Conservation (phyloP, 495 filamentous ascomycete species). For the Trichoderma orchidacearum region DNA sequence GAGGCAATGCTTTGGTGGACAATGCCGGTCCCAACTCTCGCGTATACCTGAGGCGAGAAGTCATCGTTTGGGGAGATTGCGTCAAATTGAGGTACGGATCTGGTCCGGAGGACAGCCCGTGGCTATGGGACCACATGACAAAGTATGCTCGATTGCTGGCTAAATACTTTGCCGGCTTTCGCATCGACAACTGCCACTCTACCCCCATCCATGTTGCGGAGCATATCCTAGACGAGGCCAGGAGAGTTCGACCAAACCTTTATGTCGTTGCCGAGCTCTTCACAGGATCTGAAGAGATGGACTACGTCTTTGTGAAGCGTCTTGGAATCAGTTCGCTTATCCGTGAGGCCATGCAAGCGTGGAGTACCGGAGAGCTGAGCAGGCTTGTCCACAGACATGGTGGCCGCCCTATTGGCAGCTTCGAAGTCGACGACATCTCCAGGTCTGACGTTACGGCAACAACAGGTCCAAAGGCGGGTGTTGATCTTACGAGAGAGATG, state of each 20-base stretch:
- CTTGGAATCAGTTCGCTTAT: slow-evolving; percentile 84
- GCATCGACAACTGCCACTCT: slow-evolving; percentile 97
- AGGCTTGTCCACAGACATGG: slow-evolving; percentile 88
- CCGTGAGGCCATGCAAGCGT: slow-evolving; percentile 95
- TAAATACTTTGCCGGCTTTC: slow-evolving; percentile 88
- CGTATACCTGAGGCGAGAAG: slow-evolving; percentile 83
- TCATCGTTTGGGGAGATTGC: slow-evolving; percentile 98
- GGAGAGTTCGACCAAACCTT: slow-evolving; percentile 74
- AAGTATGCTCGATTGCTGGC: slow-evolving; percentile 87
- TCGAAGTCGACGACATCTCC: slow-evolving; percentile 60
- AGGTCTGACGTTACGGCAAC: slow-evolving; percentile 10
- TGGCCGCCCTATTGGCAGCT: slow-evolving; percentile 89
- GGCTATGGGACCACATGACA: slow-evolving; percentile 90
- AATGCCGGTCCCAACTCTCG: slow-evolving; percentile 81
- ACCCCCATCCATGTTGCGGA: slow-evolving; percentile 89
- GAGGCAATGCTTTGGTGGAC: slow-evolving; percentile 82
- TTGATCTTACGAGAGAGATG: slow-evolving; percentile 30
- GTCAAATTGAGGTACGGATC: slow-evolving; percentile 90
- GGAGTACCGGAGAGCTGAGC: slow-evolving; percentile 86
- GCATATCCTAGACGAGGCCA: slow-evolving; percentile 83
- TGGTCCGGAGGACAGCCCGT: slow-evolving; percentile 74
- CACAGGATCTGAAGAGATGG: slow-evolving; percentile 87
- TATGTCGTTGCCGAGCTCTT: slow-evolving; percentile 95
- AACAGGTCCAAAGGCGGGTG: background rate
- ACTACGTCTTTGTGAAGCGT: slow-evolving; percentile 87